These are phyloP conservation scores for Ciborinia camelliae DNA, from an alignment of 2,329 filamentous ascomycete genomes.

Conservation along the genomic window DNA sequence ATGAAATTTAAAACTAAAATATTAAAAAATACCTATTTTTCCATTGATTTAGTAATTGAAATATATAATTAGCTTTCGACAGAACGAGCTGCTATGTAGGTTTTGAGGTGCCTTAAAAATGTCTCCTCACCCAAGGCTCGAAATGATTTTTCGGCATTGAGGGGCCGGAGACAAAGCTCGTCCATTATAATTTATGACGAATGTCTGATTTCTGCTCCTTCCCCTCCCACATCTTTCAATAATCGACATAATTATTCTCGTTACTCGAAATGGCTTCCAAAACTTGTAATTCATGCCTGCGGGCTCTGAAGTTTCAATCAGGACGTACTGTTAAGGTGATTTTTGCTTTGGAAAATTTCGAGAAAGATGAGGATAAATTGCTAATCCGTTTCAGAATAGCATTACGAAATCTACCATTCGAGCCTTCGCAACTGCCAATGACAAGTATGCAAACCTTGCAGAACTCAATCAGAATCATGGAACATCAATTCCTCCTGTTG, in stretches of 20 bases:
- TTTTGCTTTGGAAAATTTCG: background rate
- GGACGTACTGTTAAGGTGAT: slow-evolving; percentile 25
- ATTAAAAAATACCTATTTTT: no score
- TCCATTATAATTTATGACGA: no score
- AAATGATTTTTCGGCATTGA: no score
- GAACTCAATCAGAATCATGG: slow-evolving; percentile 24
- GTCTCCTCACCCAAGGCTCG: no score
- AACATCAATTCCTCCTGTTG: slow-evolving; percentile 27
- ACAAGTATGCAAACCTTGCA: slow-evolving; percentile 32
- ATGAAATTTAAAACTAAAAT: no score
- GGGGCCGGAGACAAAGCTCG: no score
- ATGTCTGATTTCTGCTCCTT: no score
- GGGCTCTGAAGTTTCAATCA: slow-evolving; percentile 29
- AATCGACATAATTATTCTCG: background rate
- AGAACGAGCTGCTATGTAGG: no score
- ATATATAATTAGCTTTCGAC: no score
- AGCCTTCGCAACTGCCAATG: slow-evolving; percentile 27
- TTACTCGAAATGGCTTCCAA: slow-evolving; percentile 29
- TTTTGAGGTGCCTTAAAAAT: no score
- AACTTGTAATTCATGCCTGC: slow-evolving; percentile 34
- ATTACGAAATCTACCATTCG: slow-evolving; percentile 20
- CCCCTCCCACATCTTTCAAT: background rate
- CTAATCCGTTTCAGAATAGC: slow-evolving; percentile 20
- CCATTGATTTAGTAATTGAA: no score
- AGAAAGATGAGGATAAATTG: background rate